Evolutionary conservation across 331 rosid genomes (phyloP).

Genomic region (Dryas integrifolia): DNA sequence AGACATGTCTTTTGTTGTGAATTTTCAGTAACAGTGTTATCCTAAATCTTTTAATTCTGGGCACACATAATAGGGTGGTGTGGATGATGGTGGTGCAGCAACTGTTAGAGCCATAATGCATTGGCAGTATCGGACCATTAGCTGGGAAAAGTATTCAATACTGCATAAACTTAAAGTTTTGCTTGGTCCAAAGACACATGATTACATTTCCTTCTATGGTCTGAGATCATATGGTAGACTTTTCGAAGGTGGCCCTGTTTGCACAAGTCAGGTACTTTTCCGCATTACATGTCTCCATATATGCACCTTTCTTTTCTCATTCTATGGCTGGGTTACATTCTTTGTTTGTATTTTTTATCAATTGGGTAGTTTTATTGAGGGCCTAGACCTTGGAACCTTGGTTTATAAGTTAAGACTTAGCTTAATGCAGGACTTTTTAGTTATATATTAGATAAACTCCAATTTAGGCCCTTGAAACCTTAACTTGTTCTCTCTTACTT

Average conservation of each 20-base stretch:
- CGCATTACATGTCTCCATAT: not conserved
- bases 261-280: slow-evolving; percentile 51
- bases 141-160: slow-evolving; percentile 47
- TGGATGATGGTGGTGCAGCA: slow-evolving; percentile 51
- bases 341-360: too few relatives aligned
- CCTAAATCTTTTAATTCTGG: not conserved
- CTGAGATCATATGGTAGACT: slow-evolving; percentile 49
- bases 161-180: slow-evolving; percentile 37
- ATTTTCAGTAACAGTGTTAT: not conserved
- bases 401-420: too few relatives aligned
- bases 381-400: too few relatives aligned
- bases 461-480: not conserved
- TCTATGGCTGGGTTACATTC: too few relatives aligned
- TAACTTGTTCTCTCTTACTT: not conserved
- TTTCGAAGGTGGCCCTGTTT: slow-evolving; percentile 43
- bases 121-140: slow-evolving; percentile 51
- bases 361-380: too few relatives aligned
- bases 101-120: slow-evolving; percentile 55
- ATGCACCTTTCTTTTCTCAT: not conserved
- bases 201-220: slow-evolving; percentile 49
- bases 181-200: slow-evolving; percentile 40
- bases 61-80: slow-evolving; percentile 39
- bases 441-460: not conserved
- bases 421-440: too few relatives aligned
- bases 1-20: not conserved